Base-by-base conservation (phyloP, 2,329 filamentous ascomycete genomes). In the Tolypocladium sp. region DNA sequence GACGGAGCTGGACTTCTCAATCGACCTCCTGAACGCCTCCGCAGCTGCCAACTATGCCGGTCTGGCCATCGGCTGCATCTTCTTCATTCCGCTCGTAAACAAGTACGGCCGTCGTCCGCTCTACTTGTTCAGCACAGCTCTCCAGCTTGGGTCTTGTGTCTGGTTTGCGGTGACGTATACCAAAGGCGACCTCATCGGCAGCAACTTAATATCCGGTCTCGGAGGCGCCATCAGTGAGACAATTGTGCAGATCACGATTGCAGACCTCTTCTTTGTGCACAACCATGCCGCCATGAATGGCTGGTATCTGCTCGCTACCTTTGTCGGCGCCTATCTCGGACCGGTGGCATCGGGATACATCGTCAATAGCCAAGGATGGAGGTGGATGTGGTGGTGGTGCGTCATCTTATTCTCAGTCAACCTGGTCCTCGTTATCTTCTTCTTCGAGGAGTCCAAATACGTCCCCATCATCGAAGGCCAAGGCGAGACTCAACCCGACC, bases 201-300 rank as follows among this genome's bases (percentile, higher is more conserved):
- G 52, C 55, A 62, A 60, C 17, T 8, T 69, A 1, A 38, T 71
- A 0, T 66, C 69, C 13, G 74, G 74, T 0, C 58, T 76, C 9
- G 71, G 70, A 2, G 74, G 73, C 15, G 70, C 74, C 13, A 71
- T 74, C 8, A 74, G 73, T 54, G 73, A 76, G 60, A 68, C 70
- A 0, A 69, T 73, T 41, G 71, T 68, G 5, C 72, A 74, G 51
- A 71, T 76, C 42, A 76, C 74, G 0, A 69, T 70, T 33, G 64
- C 67, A 8, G 71, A 74, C 60, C 49, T 73, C 1, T 71, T 71
- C 61, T 70, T 70, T 51, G 63, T 70, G 0, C 69, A 71, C 42
- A 64, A 71, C 35, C 59, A 66, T 12, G 64, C 64, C 15, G 63
- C 65, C 33, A 71, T 70, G 63, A 65, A 65, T 20, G 71, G 68